A percentile compares a stretch with the other conserved stretches of the same genome.
These are phyloP conservation scores for Leccinum glutinopallens DNA, from an alignment of 1,284 basidiomycete genomes.

Conservation along the genomic window DNA sequence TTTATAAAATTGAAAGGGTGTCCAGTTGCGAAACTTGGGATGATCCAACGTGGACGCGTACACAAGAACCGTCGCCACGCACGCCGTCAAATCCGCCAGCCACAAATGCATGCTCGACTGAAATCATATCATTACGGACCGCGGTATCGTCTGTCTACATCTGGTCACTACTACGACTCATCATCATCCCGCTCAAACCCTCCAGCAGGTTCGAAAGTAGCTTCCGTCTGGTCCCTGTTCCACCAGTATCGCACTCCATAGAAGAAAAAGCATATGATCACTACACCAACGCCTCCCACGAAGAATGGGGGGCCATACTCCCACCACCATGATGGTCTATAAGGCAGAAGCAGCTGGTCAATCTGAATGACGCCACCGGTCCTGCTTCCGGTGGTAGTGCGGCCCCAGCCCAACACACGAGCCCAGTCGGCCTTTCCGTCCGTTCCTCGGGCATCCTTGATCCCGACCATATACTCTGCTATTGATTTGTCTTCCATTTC, in stretches of 20 bases:
- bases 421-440: slow-evolving; percentile 76
- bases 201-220: slow-evolving; percentile 83
- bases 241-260: slow-evolving; percentile 65
- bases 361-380: slow-evolving; percentile 89
- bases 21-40: too few relatives aligned
- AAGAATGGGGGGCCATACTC: slow-evolving; percentile 65
- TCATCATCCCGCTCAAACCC: slow-evolving; percentile 71
- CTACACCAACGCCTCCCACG: slow-evolving; percentile 57
- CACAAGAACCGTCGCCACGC: slow-evolving; percentile 31
- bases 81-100: slow-evolving; percentile 92
- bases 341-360: slow-evolving; percentile 83
- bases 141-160: slow-evolving; percentile 7
- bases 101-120: slow-evolving; percentile 44
- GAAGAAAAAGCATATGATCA: slow-evolving; percentile 71
- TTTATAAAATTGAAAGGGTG: too few relatives aligned
- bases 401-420: slow-evolving; percentile 77
- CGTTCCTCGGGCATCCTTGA: slow-evolving; percentile 84
- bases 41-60: too few relatives aligned
- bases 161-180: slow-evolving; percentile 37
- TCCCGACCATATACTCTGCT: slow-evolving; percentile 76
- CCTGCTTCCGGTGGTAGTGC: slow-evolving; percentile 70
- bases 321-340: slow-evolving; percentile 81
- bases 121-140: slow-evolving; percentile 8
- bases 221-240: slow-evolving; percentile 72
- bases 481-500: slow-evolving; percentile 47